A percentile compares a stretch with the other conserved stretches of the same genome.
phyloP scores from a whole-genome alignment of 2,329 filamentous ascomycete genomes.

The Rhynchosporium graminicola region DNA sequence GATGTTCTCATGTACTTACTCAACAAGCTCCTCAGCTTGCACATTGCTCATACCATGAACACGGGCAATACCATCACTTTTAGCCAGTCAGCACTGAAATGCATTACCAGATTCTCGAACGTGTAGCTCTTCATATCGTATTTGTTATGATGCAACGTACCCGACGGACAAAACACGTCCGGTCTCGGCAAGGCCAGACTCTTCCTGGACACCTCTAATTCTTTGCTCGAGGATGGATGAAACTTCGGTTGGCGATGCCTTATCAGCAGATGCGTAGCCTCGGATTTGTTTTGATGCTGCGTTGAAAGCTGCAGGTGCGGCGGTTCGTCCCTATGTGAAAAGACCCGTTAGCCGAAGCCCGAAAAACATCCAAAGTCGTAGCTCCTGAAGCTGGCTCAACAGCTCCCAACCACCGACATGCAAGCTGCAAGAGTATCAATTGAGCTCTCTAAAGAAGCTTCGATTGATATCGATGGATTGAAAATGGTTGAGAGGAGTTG shows the following conservation, averaged over 20 bases:
- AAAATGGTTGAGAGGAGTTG: slow-evolving; percentile 10
- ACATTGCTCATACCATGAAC: slow-evolving; percentile 99
- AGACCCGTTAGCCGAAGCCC: slow-evolving; percentile 57
- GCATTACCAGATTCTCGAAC: slow-evolving; percentile 1
- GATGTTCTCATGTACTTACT: slow-evolving; percentile 64
- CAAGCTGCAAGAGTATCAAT: slow-evolving; percentile 34
- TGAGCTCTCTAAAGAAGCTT: slow-evolving; percentile 10
- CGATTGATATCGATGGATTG: slow-evolving; percentile 12
- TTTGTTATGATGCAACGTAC: slow-evolving; percentile 61
- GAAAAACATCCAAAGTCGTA: slow-evolving; percentile 40
- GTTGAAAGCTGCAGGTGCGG: slow-evolving; percentile 76
- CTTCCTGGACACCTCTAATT: slow-evolving; percentile 98
- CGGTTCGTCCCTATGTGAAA: slow-evolving; percentile 76
- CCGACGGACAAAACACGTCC: slow-evolving; percentile 98
- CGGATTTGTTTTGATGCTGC: slow-evolving; percentile 71
- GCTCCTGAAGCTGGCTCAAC: slow-evolving; percentile 41
- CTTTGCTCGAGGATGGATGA: slow-evolving; percentile 99
- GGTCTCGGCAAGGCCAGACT: slow-evolving; percentile 94
- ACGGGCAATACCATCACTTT: slow-evolving; percentile 99
- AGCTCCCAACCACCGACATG: slow-evolving; percentile 45
- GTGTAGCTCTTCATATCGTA: slow-evolving; percentile 26
- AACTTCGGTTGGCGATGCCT: slow-evolving; percentile 95
- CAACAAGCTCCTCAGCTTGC: slow-evolving; percentile 99
- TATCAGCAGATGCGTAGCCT: slow-evolving; percentile 88
- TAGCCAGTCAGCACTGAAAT: slow-evolving; percentile 30